Base-by-base conservation (phyloP, 1,284 basidiomycete genomes). In the Malassezia restricta region DNA sequence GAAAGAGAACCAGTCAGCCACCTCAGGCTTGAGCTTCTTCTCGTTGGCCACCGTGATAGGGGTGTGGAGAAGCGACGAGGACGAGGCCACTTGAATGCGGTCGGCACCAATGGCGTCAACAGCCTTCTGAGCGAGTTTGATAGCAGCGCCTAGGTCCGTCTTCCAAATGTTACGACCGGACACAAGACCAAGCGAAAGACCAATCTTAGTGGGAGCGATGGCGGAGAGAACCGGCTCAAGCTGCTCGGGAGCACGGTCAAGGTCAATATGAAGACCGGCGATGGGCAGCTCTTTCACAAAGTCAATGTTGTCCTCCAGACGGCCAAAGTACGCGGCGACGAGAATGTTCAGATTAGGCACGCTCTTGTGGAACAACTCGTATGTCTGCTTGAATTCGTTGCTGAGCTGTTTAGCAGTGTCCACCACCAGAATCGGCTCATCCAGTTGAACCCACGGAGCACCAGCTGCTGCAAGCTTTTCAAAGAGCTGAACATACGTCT, bases 101-200 rank as follows among this genome's bases (percentile, higher is more conserved):
- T 64, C 55, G 27, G 65, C 62, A 43, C 67, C 66, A 57, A 72
- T 59, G 24, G 50, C 51, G 33, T 58, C 48, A 44, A 69, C 62
- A 49, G 89, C 91, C 76, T 85, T 87, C 79, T 92, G 83, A 56
- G 82, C 88, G 47, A 82, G 77, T 73, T 84, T 83, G 77, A 92
- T 80, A 56, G 87, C 85, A 47, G 82, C 83, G 65, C 80, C 78
- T 71, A 98, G 84, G 78, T 98, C 92, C 60, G 84, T 87, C 83
- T 98, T 99, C 94, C 94, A 99, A 78, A 99, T 89, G 81, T 98
- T 98, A 74, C 94, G 89, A 59, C 94, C 94, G 40, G 94, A 98
- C 62, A 99, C 87, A 60, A 98, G 76, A 78, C 94, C 94, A 62
- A 98, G 84, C 54, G 94, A 98, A 54, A 99, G 80, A 59, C 83